Conservation (phyloP, 805 yeast species). For the Metschnikowia arizonensis region DNA sequence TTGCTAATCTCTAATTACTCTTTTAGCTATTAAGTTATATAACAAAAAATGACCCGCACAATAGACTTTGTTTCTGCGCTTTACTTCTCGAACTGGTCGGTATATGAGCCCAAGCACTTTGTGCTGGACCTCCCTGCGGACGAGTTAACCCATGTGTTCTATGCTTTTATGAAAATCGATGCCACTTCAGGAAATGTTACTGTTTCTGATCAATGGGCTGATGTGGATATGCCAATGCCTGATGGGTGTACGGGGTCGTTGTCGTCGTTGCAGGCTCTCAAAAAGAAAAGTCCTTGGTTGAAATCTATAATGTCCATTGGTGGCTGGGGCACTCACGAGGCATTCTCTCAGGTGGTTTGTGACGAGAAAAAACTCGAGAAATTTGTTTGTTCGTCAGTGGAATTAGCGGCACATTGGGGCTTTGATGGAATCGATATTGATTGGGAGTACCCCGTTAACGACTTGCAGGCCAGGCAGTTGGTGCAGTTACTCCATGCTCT, state of each 20-base stretch:
- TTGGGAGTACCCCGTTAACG: slow-evolving; percentile 80
- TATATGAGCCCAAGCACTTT: slow-evolving; percentile 40
- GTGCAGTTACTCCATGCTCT: slow-evolving; percentile 40
- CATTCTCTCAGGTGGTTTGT: slow-evolving; percentile 27
- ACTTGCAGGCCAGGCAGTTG: slow-evolving; percentile 43
- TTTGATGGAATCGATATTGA: slow-evolving; percentile 93
- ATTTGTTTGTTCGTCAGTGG: slow-evolving; percentile 50
- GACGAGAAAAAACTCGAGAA: slow-evolving; percentile 25
- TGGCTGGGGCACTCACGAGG: slow-evolving; percentile 59
- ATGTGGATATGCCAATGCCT: slow-evolving; percentile 39
- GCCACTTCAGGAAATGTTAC: slow-evolving; percentile 48
- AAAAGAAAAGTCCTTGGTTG: slow-evolving; percentile 36
- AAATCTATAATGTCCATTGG: slow-evolving; percentile 75
- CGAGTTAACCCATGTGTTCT: slow-evolving; percentile 63
- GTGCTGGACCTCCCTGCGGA: slow-evolving; percentile 61
- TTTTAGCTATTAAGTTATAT: not conserved
- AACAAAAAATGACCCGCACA: not conserved
- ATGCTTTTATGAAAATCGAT: slow-evolving; percentile 69
- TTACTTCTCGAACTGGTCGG: slow-evolving; percentile 52
- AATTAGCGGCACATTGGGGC: slow-evolving; percentile 48
- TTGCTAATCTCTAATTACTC: not conserved
- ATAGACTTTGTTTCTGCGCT: slow-evolving; percentile 12
- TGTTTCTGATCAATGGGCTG: slow-evolving; percentile 66
- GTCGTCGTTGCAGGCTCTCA: slow-evolving; percentile 41
- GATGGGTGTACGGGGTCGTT: slow-evolving; percentile 29